Base-by-base conservation (phyloP, 768 basidiomycete species). In the Amanita molliuscula region DNA sequence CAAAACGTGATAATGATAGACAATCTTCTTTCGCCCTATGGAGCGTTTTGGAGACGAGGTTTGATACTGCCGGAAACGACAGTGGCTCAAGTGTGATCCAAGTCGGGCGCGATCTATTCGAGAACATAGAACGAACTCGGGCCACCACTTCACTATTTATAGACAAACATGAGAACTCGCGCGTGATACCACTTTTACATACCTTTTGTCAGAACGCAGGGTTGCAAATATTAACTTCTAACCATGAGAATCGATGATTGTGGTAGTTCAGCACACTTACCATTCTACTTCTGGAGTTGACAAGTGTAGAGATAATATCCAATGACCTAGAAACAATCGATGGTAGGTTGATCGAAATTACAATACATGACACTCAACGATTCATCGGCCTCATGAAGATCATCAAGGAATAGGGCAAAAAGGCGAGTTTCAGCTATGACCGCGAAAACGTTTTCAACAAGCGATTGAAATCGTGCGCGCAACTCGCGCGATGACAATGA, bases 381-480 rank as follows among this genome's bases (percentile, higher is more conserved):
- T 52, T 80, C 77, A 59, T 85, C 80, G 7, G 85, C 84, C 56
- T 84, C 83, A 53, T 88, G 85, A 13, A 86, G 62, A 61, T 86
- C 84, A 58, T 86, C 84, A 38, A 85, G 67, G 56, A 85, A 84
- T 45, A 88, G 62, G 0, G 83, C 83, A 54, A 88, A 78, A 44
- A 85, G 62, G 31, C 82, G 69, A 6, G 81, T 84, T 59, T 86
- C 82, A 1, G 84, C 76, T 36, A 86, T 75, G 16, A 83, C 78
- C 4, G 73, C 63, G 55, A 86, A 84, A 28, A 86, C 83, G 57
- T 75, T 79, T 61, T 84, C 80, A 3, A 85, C 80, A 29, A 86
- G 65, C 6, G 75, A 76, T 59, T 86, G 82, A 55, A 88, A 88
- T 34, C 85, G 67, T 7, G 81, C 82, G 10, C 83, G 73, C 21